phyloP scores from a whole-genome alignment of 495 filamentous ascomycete species.

The Penicillium flavigenum region DNA sequence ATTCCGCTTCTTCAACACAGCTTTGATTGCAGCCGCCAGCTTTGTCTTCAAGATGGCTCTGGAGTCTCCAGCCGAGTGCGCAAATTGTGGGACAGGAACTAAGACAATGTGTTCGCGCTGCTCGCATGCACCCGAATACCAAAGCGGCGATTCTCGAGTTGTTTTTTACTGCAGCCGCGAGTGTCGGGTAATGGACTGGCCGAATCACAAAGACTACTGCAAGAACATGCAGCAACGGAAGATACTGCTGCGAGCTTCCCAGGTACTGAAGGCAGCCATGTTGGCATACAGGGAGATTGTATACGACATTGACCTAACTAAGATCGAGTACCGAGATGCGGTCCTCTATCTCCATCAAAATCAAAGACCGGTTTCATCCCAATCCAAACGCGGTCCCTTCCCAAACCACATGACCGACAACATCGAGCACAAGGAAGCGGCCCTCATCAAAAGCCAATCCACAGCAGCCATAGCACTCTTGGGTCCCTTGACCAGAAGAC shows the following conservation, averaged over 20 bases:
- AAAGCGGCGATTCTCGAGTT: neutral
- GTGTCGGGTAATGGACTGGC: neutral
- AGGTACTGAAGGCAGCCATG: neutral
- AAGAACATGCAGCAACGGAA: neutral
- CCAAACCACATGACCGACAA: neutral
- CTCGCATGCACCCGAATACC: neutral
- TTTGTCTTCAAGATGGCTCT: conserved; percentile 3
- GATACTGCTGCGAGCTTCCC: neutral
- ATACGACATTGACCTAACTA: neutral
- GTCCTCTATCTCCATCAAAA: conserved; percentile 2
- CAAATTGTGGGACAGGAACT: neutral
- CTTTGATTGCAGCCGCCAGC: neutral
- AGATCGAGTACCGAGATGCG: neutral
- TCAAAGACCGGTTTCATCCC: too few relatives aligned
- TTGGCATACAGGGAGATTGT: neutral
- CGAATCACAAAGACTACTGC: neutral
- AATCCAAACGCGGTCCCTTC: neutral
- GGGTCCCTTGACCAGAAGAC: neutral
- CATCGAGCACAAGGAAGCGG: neutral
- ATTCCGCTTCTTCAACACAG: neutral
- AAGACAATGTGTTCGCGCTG: neutral
- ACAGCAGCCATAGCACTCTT: neutral
- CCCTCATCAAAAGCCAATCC: neutral
- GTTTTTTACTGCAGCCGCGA: neutral
- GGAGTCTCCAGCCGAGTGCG: neutral